These are phyloP conservation scores for Pisolithus sp. DNA, from an alignment of 768 basidiomycete genomes.

Conservation along the genomic window DNA sequence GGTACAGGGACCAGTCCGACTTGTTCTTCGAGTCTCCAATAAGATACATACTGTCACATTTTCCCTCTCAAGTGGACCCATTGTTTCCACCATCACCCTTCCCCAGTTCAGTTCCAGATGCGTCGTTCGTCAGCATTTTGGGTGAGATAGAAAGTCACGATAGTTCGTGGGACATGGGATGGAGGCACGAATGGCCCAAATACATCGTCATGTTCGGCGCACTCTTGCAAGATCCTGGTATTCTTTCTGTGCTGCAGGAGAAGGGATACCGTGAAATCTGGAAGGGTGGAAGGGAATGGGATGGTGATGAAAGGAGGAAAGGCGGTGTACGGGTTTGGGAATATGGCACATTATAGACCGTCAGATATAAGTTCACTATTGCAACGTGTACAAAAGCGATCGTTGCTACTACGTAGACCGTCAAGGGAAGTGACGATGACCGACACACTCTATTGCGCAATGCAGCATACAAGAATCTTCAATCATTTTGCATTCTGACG, in stretches of 20 bases:
- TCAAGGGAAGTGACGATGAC: neutral
- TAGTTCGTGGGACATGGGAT: slow-evolving; percentile 28
- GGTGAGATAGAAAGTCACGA: slow-evolving; percentile 23
- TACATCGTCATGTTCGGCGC: slow-evolving; percentile 80
- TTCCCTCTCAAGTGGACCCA: slow-evolving; percentile 58
- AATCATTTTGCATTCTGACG: slow-evolving; percentile 26
- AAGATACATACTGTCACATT: slow-evolving; percentile 56
- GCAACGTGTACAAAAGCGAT: neutral
- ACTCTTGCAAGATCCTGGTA: slow-evolving; percentile 50
- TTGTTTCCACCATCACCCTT: slow-evolving; percentile 59
- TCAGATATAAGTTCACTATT: neutral
- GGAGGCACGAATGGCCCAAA: slow-evolving; percentile 75
- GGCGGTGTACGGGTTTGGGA: slow-evolving; percentile 73
- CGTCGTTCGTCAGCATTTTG: slow-evolving; percentile 19
- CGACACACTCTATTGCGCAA: slow-evolving; percentile 7
- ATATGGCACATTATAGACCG: neutral
- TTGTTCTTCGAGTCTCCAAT: slow-evolving; percentile 73
- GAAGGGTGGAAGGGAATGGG: slow-evolving; percentile 71
- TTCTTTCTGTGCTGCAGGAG: slow-evolving; percentile 39
- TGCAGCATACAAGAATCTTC: neutral
- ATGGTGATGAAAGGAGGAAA: slow-evolving; percentile 49
- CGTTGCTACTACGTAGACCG: neutral
- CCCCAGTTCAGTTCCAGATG: slow-evolving; percentile 46
- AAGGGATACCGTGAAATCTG: slow-evolving; percentile 63
- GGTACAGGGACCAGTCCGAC: slow-evolving; percentile 76